Percentiles rank a stretch among this genome's conserved stretches.
Evolutionary conservation across 495 filamentous ascomycete genomes (phyloP).

Genomic region (Hypoxylon fragiforme): DNA sequence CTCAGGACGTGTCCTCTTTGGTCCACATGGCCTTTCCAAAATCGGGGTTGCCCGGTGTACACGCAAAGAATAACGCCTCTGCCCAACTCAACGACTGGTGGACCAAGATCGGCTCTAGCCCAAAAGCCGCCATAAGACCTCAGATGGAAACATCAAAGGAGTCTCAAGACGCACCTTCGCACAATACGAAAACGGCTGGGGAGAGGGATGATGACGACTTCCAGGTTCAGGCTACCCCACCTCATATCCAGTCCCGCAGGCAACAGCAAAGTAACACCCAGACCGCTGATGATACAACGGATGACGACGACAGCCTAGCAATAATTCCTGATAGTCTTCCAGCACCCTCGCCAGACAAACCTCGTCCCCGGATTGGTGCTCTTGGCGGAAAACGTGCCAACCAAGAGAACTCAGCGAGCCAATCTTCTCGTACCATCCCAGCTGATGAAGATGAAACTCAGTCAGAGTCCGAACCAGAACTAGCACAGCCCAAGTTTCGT

Average conservation of each 20-base stretch:
- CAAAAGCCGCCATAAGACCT: constrained; percentile 10
- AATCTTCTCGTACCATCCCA: constrained; percentile 30
- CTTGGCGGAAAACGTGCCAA: constrained; percentile 29
- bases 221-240: constrained; percentile 55
- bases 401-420: constrained; percentile 13
- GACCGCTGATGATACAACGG: constrained; percentile 42
- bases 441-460: constrained; percentile 35
- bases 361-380: constrained; percentile 29
- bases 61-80: constrained; percentile 37
- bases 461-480: constrained; percentile 32
- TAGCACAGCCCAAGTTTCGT: constrained; percentile 3
- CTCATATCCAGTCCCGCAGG: constrained; percentile 31
- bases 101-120: constrained; percentile 43
- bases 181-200: constrained; percentile 1
- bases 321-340: constrained; percentile 22
- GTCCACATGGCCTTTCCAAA: constrained; percentile 42
- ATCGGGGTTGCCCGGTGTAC: constrained; percentile 32
- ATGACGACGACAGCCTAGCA: constrained; percentile 35
- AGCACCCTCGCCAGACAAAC: constrained; percentile 1
- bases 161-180: background rate
- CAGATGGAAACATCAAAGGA: constrained; percentile 9
- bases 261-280: background rate
- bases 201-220: constrained; percentile 51
- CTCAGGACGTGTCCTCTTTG: constrained; percentile 41
- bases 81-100: constrained; percentile 52